These are phyloP conservation scores for Aspergillus indologenus DNA, from an alignment of 495 filamentous ascomycete genomes.

Conservation along the genomic window DNA sequence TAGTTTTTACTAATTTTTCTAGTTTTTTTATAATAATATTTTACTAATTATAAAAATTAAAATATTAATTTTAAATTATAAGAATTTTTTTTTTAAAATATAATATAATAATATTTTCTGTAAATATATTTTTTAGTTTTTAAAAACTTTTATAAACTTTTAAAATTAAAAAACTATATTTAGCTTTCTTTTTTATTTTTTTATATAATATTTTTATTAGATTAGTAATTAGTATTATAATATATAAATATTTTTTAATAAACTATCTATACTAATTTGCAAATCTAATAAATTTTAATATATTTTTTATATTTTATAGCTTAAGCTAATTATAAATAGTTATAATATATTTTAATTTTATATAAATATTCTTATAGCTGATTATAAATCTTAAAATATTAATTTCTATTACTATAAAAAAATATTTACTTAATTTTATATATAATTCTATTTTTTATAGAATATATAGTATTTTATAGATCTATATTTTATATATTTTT, in stretches of 20 bases:
- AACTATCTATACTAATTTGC: neutral
- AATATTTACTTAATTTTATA: neutral
- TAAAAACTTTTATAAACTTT: constrained; percentile 1
- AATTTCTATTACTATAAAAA: neutral
- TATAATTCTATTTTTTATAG: neutral
- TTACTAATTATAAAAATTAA: neutral
- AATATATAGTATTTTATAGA: neutral
- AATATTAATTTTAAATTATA: neutral
- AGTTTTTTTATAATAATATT: constrained; percentile 2
- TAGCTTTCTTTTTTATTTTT: neutral
- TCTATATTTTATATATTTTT: neutral
- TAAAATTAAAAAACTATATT: neutral
- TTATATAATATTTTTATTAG: constrained; percentile 1
- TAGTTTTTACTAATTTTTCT: neutral
- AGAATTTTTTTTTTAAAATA: neutral
- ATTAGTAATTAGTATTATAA: neutral
- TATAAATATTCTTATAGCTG: neutral
- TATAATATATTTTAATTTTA: neutral
- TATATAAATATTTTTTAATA: constrained; percentile 1
- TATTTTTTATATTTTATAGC: neutral
- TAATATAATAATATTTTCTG: neutral
- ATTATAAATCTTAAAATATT: neutral
- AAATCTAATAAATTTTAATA: neutral
- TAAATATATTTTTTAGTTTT: neutral
- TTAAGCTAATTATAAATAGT: neutral